phyloP scores from a whole-genome alignment of 2,329 filamentous ascomycete species.

The Arthrobotrys sphaeroides region DNA sequence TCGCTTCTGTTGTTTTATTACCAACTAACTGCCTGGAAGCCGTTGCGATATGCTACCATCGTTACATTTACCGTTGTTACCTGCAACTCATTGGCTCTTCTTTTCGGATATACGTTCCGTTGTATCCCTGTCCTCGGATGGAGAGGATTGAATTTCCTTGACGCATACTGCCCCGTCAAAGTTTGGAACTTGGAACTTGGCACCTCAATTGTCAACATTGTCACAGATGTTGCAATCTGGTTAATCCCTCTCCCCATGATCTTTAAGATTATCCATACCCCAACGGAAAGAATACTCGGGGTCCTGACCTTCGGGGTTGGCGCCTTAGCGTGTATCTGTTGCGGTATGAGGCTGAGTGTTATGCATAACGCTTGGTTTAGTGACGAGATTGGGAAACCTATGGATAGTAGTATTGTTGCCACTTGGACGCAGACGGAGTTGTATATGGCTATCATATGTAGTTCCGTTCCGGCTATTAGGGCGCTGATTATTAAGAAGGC shows the following conservation, averaged over 20 bases:
- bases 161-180: not conserved
- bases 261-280: slow-evolving; percentile 8
- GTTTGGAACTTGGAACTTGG: not conserved
- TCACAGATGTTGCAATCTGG: slow-evolving; percentile 24
- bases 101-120: slow-evolving; percentile 9
- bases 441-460: slow-evolving; percentile 30
- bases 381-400: slow-evolving; percentile 2
- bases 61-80: slow-evolving; percentile 1
- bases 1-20: slow-evolving; percentile 27
- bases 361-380: slow-evolving; percentile 6
- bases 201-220: not conserved
- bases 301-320: slow-evolving; percentile 24
- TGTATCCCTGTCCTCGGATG: slow-evolving; percentile 8
- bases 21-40: slow-evolving; percentile 1
- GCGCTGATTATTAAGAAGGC: slow-evolving; percentile 22
- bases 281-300: not conserved
- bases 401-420: slow-evolving; percentile 24
- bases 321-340: slow-evolving; percentile 22
- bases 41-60: slow-evolving; percentile 2
- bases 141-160: slow-evolving; percentile 4
- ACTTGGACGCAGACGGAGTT: slow-evolving; percentile 27
- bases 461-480: slow-evolving; percentile 13
- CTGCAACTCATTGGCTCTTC: slow-evolving; percentile 10
- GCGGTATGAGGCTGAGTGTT: slow-evolving; percentile 15
- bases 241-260: slow-evolving; percentile 26